Conservation (phyloP, 2,329 filamentous ascomycete genomes). For the Stylonectria norvegica region DNA sequence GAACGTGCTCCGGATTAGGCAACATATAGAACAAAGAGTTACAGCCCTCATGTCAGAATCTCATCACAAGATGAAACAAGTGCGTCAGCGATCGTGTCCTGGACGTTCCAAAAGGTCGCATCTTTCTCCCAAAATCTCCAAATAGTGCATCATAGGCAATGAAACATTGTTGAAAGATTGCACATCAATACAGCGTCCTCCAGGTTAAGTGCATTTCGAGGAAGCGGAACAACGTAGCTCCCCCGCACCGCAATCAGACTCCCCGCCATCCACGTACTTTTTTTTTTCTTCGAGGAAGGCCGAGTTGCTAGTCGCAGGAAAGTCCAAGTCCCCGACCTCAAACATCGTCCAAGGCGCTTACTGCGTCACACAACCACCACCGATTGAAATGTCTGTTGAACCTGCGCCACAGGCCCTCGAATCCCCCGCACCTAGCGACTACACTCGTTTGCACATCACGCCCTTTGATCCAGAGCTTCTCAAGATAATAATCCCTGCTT, state of each 20-base stretch:
- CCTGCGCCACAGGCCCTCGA: constrained; percentile 7
- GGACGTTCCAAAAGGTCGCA: no score
- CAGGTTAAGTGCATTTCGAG: neutral
- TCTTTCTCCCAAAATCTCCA: no score
- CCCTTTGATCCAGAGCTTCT: constrained; percentile 77
- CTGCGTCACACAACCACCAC: constrained; percentile 18
- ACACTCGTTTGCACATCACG: constrained; percentile 70
- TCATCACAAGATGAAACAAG: constrained; percentile 8
- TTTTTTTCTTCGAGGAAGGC: constrained; percentile 15
- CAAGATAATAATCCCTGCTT: constrained; percentile 65
- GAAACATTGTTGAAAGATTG: no score
- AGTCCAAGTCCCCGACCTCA: constrained; percentile 8
- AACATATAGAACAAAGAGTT: constrained; percentile 14
- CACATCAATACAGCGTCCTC: no score
- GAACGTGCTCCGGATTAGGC: constrained; percentile 16
- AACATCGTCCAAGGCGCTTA: constrained; percentile 3
- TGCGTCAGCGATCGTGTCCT: no score
- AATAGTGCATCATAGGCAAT: no score
- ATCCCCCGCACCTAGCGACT: constrained; percentile 29
- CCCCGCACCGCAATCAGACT: constrained; percentile 22
- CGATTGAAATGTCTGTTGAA: constrained; percentile 25
- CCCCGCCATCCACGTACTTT: constrained; percentile 16
- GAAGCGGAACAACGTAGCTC: constrained; percentile 26
- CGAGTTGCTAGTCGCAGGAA: constrained; percentile 9
- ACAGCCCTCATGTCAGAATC: constrained; percentile 23